A percentile compares a stretch with the other conserved stretches of the same genome.
These are phyloP conservation scores for Ambispora gerdemannii DNA, from an alignment of 192 early-diverging fungal species.

Conservation along the genomic window DNA sequence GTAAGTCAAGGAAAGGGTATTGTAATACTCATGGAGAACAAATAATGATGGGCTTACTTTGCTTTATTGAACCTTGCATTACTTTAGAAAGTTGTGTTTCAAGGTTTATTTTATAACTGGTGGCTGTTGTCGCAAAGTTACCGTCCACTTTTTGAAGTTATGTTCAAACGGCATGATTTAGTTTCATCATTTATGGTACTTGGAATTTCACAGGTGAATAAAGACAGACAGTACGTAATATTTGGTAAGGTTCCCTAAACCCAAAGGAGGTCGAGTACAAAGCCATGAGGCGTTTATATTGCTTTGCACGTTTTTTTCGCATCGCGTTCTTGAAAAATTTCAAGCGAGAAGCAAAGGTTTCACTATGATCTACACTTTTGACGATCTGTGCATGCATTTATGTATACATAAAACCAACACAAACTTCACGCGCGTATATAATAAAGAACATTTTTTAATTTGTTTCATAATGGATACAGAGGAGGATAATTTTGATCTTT, in stretches of 20 bases:
- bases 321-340: slow-evolving; percentile 42
- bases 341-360: too few relatives aligned
- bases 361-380: too few relatives aligned
- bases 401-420: too few relatives aligned
- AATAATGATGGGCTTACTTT: slow-evolving; percentile 49
- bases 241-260: slow-evolving; percentile 91
- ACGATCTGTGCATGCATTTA: too few relatives aligned
- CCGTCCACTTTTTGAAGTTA: slow-evolving; percentile 62
- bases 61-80: slow-evolving; percentile 62
- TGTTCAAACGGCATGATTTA: slow-evolving; percentile 14
- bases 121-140: slow-evolving; percentile 71
- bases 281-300: slow-evolving; percentile 76
- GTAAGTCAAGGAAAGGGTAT: not conserved
- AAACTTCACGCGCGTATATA: too few relatives aligned
- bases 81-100: slow-evolving; percentile 59
- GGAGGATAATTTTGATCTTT: not conserved
- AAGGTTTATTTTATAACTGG: slow-evolving; percentile 62
- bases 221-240: slow-evolving; percentile 55
- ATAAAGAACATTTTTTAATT: too few relatives aligned
- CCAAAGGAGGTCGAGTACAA: slow-evolving; percentile 78
- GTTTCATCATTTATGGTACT: not conserved
- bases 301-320: slow-evolving; percentile 81
- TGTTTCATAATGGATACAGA: not conserved
- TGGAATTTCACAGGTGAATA: not conserved
- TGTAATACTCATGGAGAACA: slow-evolving; percentile 7